These are phyloP conservation scores for Fragosphaeria purpurea DNA, from an alignment of 2,329 filamentous ascomycete species.

Conservation along the genomic window DNA sequence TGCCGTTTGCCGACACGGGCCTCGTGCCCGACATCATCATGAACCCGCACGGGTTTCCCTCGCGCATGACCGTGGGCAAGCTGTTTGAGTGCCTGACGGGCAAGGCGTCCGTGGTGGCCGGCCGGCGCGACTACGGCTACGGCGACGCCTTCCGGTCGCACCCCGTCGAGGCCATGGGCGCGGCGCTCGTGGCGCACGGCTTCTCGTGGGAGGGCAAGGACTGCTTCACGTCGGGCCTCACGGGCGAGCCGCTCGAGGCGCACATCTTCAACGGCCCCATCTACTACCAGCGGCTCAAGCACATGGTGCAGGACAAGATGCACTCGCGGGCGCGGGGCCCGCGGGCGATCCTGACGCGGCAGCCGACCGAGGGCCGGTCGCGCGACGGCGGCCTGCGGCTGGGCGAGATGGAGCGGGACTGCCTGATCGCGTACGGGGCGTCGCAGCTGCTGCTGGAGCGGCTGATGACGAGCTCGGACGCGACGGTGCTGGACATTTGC, in stretches of 20 bases:
- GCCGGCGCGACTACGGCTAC: slow-evolving; percentile 76
- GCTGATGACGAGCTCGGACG: slow-evolving; percentile 89
- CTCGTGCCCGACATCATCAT: slow-evolving; percentile 98
- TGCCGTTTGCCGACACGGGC: slow-evolving; percentile 88
- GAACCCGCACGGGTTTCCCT: slow-evolving; percentile 99
- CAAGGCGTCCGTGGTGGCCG: slow-evolving; percentile 81
- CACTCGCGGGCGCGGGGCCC: slow-evolving; percentile 88
- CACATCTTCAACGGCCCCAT: slow-evolving; percentile 99
- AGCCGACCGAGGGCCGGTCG: slow-evolving; percentile 92
- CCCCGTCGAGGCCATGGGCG: slow-evolving; percentile 80
- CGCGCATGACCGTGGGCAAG: slow-evolving; percentile 98
- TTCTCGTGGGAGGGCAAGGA: slow-evolving; percentile 98
- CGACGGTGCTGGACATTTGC: slow-evolving; percentile 85
- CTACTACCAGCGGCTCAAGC: slow-evolving; percentile 98
- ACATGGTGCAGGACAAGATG: slow-evolving; percentile 99
- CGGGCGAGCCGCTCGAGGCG: slow-evolving; percentile 83
- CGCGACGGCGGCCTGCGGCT: slow-evolving; percentile 84
- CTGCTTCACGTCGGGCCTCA: slow-evolving; percentile 89
- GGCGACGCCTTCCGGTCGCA: slow-evolving; percentile 73
- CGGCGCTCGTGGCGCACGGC: slow-evolving; percentile 73
- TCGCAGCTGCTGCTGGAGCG: slow-evolving; percentile 85
- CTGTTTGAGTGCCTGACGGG: slow-evolving; percentile 90
- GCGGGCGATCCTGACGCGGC: slow-evolving; percentile 80
- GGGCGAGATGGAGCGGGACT: slow-evolving; percentile 98
- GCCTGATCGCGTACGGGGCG: slow-evolving; percentile 92